phyloP scores from a whole-genome alignment of 225 moss, liverwort and hornwort species.

The Straminergon stramineum region DNA sequence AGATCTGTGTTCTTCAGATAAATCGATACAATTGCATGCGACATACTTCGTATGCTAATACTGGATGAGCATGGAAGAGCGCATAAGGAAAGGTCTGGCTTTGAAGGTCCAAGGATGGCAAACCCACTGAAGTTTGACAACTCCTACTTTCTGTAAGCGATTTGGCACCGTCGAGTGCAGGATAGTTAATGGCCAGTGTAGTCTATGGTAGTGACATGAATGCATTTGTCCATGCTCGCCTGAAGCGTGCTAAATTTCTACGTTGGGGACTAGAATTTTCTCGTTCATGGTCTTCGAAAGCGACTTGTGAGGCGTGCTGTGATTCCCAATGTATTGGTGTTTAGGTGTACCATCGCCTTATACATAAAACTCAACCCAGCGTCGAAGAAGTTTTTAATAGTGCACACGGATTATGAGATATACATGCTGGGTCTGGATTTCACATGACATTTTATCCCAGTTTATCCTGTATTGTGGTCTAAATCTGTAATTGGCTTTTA shows the following conservation, averaged over 20 bases:
- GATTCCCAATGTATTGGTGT: background rate
- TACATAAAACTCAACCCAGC: background rate
- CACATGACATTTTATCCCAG: background rate
- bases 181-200: background rate
- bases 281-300: background rate
- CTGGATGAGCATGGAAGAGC: conserved; percentile 56
- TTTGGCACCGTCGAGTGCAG: background rate
- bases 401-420: background rate
- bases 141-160: conserved; percentile 64
- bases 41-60: background rate
- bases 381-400: background rate
- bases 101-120: conserved; percentile 86
- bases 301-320: background rate
- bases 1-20: background rate
- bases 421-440: background rate
- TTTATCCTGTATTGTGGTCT: background rate
- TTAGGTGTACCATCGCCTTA: background rate
- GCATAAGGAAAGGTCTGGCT: conserved; percentile 83
- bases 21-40: background rate
- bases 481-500: background rate
- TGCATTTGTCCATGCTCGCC: background rate
- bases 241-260: background rate
- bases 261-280: background rate
- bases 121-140: conserved; percentile 94
- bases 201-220: background rate